Base-by-base conservation (phyloP, 768 basidiomycete genomes). In the Lentinus tigrinus region DNA sequence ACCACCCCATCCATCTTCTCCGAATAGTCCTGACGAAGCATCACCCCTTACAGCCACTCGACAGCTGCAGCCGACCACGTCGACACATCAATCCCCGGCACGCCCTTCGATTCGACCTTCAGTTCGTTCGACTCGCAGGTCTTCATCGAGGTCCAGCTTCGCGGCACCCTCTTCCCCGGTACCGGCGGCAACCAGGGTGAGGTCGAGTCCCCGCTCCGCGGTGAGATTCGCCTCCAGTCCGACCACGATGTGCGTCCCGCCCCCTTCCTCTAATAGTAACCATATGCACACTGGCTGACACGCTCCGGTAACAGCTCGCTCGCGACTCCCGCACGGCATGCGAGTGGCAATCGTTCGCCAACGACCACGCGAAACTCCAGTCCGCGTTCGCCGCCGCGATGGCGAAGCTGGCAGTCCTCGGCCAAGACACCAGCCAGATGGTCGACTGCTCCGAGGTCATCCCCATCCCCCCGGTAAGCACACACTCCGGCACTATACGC, bases 181-280 rank as follows among this genome's bases (percentile, higher is more conserved):
- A 66, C 58, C 4, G 67, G 66, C 39, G 57, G 52, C 10, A 64
- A 72, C 63, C 63, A 57, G 57, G 71, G 72, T 36, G 72, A 73
- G 54, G 68, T 60, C 47, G 48, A 62, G 55, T 69, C 71, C 38
- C 67, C 72, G 3, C 67, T 74, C 31, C 42, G 5, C 31, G 73
- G 72, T 21, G 72, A 73, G 62, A 64, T 74, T 52, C 73, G 73
- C 47, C 70, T 74, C 31, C 65, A 72, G 61, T 73, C 72, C 49
- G 72, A 74, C 64, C 63, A 56, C 0, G 56, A n/a, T n/a, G n/a
- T n/a, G n/a, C n/a, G n/a, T n/a, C n/a, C n/a, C n/a, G n/a, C n/a
- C n/a, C n/a, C n/a, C n/a, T n/a, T n/a, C n/a, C n/a, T n/a, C n/a
- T n/a, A n/a, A n/a, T n/a, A n/a, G n/a, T n/a, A n/a, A n/a, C n/a